Percentiles rank a stretch among this genome's conserved stretches.
Evolutionary conservation across 257 asterid genomes (phyloP).

Genomic region (Ligustrum vulgare): DNA sequence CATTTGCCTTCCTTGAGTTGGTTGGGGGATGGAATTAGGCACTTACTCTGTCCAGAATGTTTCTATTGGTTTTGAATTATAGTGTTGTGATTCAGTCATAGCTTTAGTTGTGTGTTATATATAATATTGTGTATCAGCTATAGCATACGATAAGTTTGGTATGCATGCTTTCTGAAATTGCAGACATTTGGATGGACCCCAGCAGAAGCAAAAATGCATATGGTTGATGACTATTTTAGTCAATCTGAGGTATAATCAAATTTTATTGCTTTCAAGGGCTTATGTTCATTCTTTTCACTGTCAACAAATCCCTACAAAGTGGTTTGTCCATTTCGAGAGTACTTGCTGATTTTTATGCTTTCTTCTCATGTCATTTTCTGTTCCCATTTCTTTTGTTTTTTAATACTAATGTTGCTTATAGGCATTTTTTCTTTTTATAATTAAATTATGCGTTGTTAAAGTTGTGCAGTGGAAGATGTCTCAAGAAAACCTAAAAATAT

Average conservation of each 20-base stretch:
- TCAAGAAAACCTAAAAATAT: not conserved
- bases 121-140: slow-evolving; percentile 2
- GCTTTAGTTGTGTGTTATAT: not conserved
- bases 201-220: slow-evolving; percentile 85
- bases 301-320: not conserved
- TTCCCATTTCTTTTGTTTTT: not conserved
- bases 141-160: slow-evolving; percentile 15
- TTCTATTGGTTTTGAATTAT: not conserved
- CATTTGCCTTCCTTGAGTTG: not conserved
- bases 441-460: no score
- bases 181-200: slow-evolving; percentile 97
- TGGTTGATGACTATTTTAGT: slow-evolving; percentile 74
- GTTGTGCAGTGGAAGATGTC: not conserved
- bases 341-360: not conserved
- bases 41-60: not conserved
- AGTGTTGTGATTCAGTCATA: no score
- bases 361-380: not conserved
- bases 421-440: not conserved
- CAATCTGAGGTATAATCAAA: slow-evolving; percentile 66
- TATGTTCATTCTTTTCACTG: not conserved
- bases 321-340: not conserved
- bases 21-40: not conserved
- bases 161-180: slow-evolving; percentile 24
- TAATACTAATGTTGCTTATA: not conserved
- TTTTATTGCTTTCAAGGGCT: not conserved